These are phyloP conservation scores for Clarireedia paspali DNA, from an alignment of 2,329 filamentous ascomycete species.

Conservation along the genomic window DNA sequence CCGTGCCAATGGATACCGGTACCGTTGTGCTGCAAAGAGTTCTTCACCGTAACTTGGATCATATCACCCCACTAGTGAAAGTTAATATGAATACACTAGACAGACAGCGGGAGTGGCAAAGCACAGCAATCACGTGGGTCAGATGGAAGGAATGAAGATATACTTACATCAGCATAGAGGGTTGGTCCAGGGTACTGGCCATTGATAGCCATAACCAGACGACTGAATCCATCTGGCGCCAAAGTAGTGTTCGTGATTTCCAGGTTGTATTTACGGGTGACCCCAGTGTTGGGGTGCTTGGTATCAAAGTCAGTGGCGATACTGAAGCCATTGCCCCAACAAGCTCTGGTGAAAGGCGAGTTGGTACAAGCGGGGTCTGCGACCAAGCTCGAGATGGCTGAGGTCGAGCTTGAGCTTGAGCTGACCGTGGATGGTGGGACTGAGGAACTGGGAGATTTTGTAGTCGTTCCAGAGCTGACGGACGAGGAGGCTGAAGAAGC, in stretches of 20 bases:
- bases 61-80: conserved; percentile 25
- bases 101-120: too few relatives aligned
- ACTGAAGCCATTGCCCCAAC: conserved; percentile 28
- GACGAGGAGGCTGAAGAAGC: neutral
- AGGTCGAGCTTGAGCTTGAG: neutral
- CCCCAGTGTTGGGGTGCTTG: conserved; percentile 28
- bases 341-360: conserved; percentile 25
- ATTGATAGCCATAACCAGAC: conserved; percentile 42
- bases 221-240: conserved; percentile 33
- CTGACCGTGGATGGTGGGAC: neutral
- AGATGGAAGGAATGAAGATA: neutral
- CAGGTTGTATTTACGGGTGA: conserved; percentile 26
- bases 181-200: conserved; percentile 27
- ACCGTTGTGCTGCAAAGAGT: conserved; percentile 30
- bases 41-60: conserved; percentile 22
- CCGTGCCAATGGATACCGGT: conserved; percentile 39
- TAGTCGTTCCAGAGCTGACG: neutral
- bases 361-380: conserved; percentile 22
- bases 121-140: neutral
- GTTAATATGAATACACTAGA: neutral
- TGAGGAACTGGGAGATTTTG: neutral
- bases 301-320: conserved; percentile 27
- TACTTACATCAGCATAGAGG: conserved; percentile 18
- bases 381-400: conserved; percentile 5
- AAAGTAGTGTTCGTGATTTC: conserved; percentile 21